Evolutionary conservation across 2,329 filamentous ascomycete species (phyloP), one percentile per base, ranked within the genome.

Genomic region (Aschersonia sp.): DNA sequence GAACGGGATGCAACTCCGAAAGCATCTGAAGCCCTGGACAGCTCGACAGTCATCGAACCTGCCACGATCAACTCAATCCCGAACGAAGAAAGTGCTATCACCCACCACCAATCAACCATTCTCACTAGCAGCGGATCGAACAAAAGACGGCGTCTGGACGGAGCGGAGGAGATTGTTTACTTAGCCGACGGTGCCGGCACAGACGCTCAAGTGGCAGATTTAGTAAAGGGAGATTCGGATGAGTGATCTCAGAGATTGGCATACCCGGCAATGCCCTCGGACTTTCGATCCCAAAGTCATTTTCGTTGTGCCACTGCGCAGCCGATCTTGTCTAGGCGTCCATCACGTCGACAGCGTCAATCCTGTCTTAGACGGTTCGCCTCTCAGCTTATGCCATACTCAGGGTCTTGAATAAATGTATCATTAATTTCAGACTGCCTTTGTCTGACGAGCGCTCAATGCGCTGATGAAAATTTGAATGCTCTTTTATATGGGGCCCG

Each of bases 131-230:
- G 74, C 49, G 74, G 73, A 5, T 66, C 73, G 5, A 77, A 77
- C 55, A 79, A 79, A 58, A 68, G 75, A 49, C 69, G 73, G 32
- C 70, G 75, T 44, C 59, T 79, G 5, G 74, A 76, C 37, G 61
- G 67, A n/a, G 61, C 58, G 2, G 67, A 67, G 10, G 74, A 75
- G 37, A 70, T 78, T 48, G 73, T 73, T 4, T 69, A 77, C 46
- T 62, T 78, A n/a, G 72, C 68, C 7, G 68, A 60, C 22, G 72
- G 76, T 48, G 72, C 76, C 51, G 74, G 67, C 1, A 75, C 79
- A 45, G 75, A 79, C 51, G 67, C 71, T 0, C 74, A 79, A 44
- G 74, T 79, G 35, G 69, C 69, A 30, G 73, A 74, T 54, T 74
- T 77, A 65, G 63, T 79, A 41, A 66, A 68, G 51, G 69, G 72